Evolutionary conservation across 495 filamentous ascomycete species (phyloP).

Genomic region (Aspergillus coremiiformis): DNA sequence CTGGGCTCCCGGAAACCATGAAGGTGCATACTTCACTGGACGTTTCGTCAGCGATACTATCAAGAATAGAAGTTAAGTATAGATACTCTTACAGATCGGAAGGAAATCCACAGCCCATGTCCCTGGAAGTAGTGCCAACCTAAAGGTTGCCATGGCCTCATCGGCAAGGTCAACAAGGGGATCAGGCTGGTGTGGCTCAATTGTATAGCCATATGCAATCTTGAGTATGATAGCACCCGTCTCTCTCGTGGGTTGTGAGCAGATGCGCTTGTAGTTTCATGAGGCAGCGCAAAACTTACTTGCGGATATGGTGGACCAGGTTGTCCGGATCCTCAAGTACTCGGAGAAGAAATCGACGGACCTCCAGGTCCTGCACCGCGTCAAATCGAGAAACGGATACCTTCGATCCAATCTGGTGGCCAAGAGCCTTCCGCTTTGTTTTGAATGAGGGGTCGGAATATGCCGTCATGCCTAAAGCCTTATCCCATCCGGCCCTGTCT

Average conservation of each 20-base stretch:
- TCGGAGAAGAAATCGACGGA: constrained; percentile 35
- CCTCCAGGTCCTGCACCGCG: constrained; percentile 32
- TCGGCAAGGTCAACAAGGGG: constrained; percentile 36
- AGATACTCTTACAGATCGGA: constrained; percentile 21
- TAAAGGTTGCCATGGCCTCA: constrained; percentile 37
- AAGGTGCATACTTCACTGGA: constrained; percentile 33
- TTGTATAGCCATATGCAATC: constrained; percentile 44
- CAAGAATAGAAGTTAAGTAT: not conserved
- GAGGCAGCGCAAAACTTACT: constrained; percentile 18
- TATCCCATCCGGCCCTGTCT: constrained; percentile 27
- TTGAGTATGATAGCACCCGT: constrained; percentile 42
- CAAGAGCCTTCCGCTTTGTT: constrained; percentile 31
- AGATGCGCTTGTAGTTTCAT: not conserved
- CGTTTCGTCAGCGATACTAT: not conserved
- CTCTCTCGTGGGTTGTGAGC: constrained; percentile 14
- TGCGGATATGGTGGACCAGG: constrained; percentile 34
- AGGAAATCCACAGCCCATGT: constrained; percentile 41
- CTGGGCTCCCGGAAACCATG: constrained; percentile 40
- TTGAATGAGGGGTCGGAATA: constrained; percentile 29
- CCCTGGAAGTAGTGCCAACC: constrained; percentile 34
- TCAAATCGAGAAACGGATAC: constrained; percentile 26
- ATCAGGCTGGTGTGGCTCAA: constrained; percentile 34
- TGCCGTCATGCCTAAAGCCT: constrained; percentile 22
- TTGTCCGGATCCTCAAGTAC: constrained; percentile 29
- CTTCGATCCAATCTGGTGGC: constrained; percentile 21